These are phyloP conservation scores for Cyclotella kingstonii DNA, from an alignment of 108 stramenopile genomes.

Conservation along the genomic window DNA sequence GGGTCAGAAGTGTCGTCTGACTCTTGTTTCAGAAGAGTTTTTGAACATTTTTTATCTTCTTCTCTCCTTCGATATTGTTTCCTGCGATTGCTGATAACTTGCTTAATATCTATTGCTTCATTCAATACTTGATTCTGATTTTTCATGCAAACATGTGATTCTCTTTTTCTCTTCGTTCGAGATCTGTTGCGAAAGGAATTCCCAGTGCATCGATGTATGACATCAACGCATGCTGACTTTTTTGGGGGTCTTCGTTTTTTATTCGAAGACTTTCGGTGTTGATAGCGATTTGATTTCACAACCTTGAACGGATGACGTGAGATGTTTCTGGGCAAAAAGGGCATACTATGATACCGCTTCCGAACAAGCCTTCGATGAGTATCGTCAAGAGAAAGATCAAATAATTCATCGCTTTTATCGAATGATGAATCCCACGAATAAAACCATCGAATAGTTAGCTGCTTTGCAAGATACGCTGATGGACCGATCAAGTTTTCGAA, in stretches of 20 bases:
- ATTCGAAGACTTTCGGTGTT: not conserved
- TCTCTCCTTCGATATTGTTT: no score
- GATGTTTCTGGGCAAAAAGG: slow-evolving; percentile 4
- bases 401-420: not conserved
- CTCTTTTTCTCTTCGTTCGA: no score
- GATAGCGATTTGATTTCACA: not conserved
- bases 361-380: slow-evolving; percentile 17
- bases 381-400: no score
- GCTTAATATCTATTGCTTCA: no score
- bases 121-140: no score
- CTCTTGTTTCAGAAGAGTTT: not conserved
- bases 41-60: not conserved
- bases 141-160: no score
- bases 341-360: slow-evolving; percentile 14
- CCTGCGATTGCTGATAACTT: no score
- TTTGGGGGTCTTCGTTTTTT: not conserved
- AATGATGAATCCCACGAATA: not conserved
- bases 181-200: no score
- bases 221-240: no score
- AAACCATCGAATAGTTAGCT: slow-evolving; percentile 25
- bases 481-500: slow-evolving; percentile 19
- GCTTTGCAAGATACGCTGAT: slow-evolving; percentile 17
- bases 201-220: no score
- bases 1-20: not conserved
- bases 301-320: slow-evolving; percentile 1